These are phyloP conservation scores for Ajuga chamaepitys DNA, from an alignment of 257 asterid species.

Conservation along the genomic window DNA sequence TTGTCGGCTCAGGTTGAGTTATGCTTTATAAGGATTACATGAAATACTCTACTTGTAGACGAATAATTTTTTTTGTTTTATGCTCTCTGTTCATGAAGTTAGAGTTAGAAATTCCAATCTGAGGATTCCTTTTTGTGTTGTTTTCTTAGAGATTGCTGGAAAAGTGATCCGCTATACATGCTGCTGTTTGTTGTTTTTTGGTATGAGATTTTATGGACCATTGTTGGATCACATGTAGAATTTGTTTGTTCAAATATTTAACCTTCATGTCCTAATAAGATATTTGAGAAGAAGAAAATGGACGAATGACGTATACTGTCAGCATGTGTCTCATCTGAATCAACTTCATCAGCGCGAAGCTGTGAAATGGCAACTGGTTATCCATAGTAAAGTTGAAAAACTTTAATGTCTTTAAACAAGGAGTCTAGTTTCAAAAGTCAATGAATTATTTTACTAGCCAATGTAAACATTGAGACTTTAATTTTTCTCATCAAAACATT, in stretches of 20 bases:
- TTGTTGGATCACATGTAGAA: background rate
- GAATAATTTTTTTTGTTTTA: background rate
- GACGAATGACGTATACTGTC: background rate
- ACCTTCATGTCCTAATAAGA: background rate
- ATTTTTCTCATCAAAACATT: too few relatives aligned
- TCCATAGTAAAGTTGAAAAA: too few relatives aligned
- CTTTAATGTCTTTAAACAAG: too few relatives aligned
- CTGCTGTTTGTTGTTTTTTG: slow-evolving; percentile 51
- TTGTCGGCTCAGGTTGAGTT: background rate
- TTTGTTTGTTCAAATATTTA: background rate
- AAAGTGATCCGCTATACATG: slow-evolving; percentile 48
- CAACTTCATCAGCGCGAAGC: background rate
- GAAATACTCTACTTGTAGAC: background rate
- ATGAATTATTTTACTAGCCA: too few relatives aligned
- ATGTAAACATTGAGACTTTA: too few relatives aligned
- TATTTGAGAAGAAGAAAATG: background rate
- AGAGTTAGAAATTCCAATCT: background rate
- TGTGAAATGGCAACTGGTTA: too few relatives aligned
- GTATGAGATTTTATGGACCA: background rate
- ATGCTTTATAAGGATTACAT: background rate
- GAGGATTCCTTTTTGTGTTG: background rate
- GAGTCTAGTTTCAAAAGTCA: too few relatives aligned
- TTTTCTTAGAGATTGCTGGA: slow-evolving; percentile 44
- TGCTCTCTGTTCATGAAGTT: background rate
- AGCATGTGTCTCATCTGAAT: background rate